Conservation (phyloP, 148 eudicot genomes). For the Dysphania ambrosioides region DNA sequence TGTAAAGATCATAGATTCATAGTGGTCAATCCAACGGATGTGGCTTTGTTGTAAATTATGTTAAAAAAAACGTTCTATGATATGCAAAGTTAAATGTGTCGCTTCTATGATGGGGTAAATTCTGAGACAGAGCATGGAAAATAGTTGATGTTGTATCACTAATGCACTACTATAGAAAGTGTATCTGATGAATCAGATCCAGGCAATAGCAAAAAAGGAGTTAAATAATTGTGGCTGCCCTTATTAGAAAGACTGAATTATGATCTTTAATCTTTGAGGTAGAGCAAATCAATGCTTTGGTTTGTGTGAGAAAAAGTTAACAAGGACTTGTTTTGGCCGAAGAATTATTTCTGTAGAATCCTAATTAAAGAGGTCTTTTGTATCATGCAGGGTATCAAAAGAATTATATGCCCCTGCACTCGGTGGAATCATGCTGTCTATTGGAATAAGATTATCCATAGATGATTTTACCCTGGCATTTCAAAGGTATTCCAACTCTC, state of each 20-base stretch:
- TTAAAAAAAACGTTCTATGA: not conserved
- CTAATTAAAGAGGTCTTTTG: not conserved
- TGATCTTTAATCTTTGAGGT: not conserved
- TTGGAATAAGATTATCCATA: constrained; percentile 78
- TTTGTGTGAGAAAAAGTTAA: not conserved
- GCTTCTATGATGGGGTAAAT: not conserved
- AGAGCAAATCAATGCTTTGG: not conserved
- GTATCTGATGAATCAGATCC: not conserved
- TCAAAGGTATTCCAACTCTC: constrained; percentile 49
- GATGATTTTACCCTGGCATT: constrained; percentile 82
- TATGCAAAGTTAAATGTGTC: not conserved
- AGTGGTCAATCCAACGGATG: not conserved
- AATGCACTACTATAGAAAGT: not conserved
- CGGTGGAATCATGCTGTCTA: constrained; percentile 96
- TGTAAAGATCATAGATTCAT: not conserved
- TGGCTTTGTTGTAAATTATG: not conserved
- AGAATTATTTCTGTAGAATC: not conserved
- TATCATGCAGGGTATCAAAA: constrained; percentile 73
- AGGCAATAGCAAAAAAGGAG: not conserved
- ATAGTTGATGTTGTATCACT: not conserved
- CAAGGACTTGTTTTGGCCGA: not conserved
- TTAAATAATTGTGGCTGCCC: not conserved
- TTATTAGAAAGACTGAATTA: not conserved
- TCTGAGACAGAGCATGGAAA: not conserved
- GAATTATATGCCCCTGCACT: constrained; percentile 96